phyloP scores from a whole-genome alignment of 768 basidiomycete genomes.

The Cystofilobasidium bisporidii region DNA sequence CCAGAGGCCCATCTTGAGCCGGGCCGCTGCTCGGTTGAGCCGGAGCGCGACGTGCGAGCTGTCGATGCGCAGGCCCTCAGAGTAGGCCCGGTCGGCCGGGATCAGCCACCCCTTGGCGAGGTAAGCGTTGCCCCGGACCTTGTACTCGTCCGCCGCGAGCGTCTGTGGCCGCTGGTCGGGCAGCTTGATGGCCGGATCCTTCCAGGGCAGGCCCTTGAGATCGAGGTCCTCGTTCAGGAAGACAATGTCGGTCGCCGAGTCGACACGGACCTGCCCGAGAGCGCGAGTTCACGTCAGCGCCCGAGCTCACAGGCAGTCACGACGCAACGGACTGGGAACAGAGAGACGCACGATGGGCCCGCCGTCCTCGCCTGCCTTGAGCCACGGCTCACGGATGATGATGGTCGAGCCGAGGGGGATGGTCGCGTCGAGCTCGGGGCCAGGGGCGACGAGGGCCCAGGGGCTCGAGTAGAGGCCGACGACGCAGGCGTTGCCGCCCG shows the following conservation, averaged over 20 bases:
- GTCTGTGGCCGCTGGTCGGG: neutral
- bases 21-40: neutral
- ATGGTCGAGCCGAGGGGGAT: conserved; percentile 1
- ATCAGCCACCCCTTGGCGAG: neutral
- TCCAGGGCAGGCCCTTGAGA: neutral
- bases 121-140: neutral
- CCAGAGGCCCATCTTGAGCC: neutral
- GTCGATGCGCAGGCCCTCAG: neutral
- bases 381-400: conserved; percentile 10
- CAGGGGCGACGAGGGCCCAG: neutral
- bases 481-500: neutral
- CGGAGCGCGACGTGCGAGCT: neutral
- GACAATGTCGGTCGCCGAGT: neutral
- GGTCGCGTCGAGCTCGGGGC: conserved; percentile 9
- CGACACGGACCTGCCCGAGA: neutral
- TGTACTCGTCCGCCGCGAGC: neutral
- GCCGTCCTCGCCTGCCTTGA: neutral
- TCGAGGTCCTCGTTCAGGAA: neutral
- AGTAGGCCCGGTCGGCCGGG: conserved; percentile 1
- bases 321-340: too few relatives aligned
- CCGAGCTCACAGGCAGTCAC: too few relatives aligned
- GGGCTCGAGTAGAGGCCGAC: neutral
- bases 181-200: neutral
- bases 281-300: too few relatives aligned
- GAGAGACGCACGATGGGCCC: neutral